phyloP scores from a whole-genome alignment of 768 basidiomycete species.

The Termitomyces sp. region DNA sequence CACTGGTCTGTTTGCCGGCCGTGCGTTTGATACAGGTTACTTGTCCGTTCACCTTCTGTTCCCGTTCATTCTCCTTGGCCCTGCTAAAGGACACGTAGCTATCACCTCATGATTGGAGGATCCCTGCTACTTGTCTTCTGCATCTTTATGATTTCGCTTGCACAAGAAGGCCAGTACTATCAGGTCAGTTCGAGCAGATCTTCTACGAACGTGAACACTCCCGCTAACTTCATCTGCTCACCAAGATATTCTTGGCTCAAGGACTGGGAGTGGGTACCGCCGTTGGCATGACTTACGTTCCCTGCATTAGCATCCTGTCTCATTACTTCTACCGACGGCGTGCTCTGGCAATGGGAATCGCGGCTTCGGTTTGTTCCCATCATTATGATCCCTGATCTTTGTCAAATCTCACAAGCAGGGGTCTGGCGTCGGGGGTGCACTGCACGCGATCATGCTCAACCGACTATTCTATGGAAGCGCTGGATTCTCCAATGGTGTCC shows the following conservation, averaged over 20 bases:
- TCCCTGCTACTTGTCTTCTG: slow-evolving; percentile 24
- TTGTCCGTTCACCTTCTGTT: slow-evolving; percentile 14
- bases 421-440: slow-evolving; percentile 54
- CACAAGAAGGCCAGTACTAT: slow-evolving; percentile 25
- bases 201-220: neutral
- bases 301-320: slow-evolving; percentile 40
- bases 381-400: neutral
- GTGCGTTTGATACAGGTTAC: slow-evolving; percentile 24
- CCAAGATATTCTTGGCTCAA: slow-evolving; percentile 44
- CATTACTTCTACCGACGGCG: slow-evolving; percentile 47
- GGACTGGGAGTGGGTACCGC: slow-evolving; percentile 47
- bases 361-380: slow-evolving; percentile 32
- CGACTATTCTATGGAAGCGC: slow-evolving; percentile 40
- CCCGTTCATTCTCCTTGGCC: too few relatives aligned
- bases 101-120: slow-evolving; percentile 25
- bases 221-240: neutral
- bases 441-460: slow-evolving; percentile 66
- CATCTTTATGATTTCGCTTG: slow-evolving; percentile 30
- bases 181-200: slow-evolving; percentile 17
- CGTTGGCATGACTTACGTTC: slow-evolving; percentile 43
- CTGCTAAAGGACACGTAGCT: slow-evolving; percentile 12
- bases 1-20: slow-evolving; percentile 21
- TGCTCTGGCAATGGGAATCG: slow-evolving; percentile 48
- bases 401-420: slow-evolving; percentile 24
- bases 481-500: slow-evolving; percentile 48